These are phyloP conservation scores for Linaria vulgaris DNA, from an alignment of 257 asterid species.

Conservation along the genomic window DNA sequence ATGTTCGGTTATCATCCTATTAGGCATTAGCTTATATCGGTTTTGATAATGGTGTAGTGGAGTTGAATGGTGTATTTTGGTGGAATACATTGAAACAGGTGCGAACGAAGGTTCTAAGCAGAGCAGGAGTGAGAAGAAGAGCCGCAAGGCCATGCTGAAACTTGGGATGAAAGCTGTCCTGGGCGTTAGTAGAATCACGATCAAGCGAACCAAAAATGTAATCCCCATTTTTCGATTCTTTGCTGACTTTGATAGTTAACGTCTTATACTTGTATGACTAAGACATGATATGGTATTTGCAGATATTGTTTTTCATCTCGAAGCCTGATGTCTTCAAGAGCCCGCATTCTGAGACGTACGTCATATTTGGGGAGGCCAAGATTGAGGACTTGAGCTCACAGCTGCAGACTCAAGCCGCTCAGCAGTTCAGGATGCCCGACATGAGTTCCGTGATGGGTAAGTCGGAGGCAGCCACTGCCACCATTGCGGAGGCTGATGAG, in stretches of 20 bases:
- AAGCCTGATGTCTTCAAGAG: constrained; percentile 41
- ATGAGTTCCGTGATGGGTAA: constrained; percentile 24
- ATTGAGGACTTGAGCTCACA: constrained; percentile 40
- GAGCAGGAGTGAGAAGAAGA: constrained; percentile 41
- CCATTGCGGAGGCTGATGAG: constrained; percentile 21
- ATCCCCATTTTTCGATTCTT: not conserved
- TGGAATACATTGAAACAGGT: constrained; percentile 5
- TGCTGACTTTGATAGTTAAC: not conserved
- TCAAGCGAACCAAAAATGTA: constrained; percentile 34
- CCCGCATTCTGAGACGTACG: constrained; percentile 36
- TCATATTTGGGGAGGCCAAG: constrained; percentile 38
- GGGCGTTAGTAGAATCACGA: constrained; percentile 33
- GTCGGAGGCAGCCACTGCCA: constrained; percentile 16
- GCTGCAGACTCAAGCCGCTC: constrained; percentile 35
- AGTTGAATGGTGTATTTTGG: not conserved
- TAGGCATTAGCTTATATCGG: no score
- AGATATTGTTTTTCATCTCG: constrained; percentile 34
- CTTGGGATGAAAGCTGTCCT: constrained; percentile 36
- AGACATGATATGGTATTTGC: constrained; percentile 5
- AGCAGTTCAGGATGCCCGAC: constrained; percentile 36
- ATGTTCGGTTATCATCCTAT: not conserved
- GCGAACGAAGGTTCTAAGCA: constrained; percentile 31
- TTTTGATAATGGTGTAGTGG: not conserved
- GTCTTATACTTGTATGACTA: not conserved
- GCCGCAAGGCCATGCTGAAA: constrained; percentile 39